Conservation (phyloP, 1,139 yeast species). For the Debaryomyces udenii region DNA sequence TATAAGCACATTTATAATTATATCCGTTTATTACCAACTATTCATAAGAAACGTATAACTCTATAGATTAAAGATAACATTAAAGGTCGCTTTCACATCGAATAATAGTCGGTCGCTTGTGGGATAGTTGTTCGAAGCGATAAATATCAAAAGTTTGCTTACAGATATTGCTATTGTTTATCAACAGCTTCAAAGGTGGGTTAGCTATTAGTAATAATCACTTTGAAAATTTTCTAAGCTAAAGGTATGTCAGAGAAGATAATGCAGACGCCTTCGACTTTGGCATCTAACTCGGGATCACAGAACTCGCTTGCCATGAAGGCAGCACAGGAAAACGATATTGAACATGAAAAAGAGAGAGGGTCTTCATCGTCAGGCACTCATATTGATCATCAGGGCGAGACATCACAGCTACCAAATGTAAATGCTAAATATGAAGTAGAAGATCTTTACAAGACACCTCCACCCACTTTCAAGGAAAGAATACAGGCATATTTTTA, state of each 20-base stretch:
- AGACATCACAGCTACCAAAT: background rate
- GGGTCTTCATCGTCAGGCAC: slow-evolving; percentile 5
- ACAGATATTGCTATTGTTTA: too few relatives aligned
- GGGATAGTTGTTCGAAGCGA: background rate
- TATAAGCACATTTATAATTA: too few relatives aligned
- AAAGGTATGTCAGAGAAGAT: background rate
- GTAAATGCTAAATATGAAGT: slow-evolving; percentile 6
- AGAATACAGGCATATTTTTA: slow-evolving; percentile 33
- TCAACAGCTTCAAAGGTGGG: too few relatives aligned
- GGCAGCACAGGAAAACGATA: background rate
- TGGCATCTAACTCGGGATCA: slow-evolving; percentile 2
- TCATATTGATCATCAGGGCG: slow-evolving; percentile 6
- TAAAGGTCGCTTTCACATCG: background rate
- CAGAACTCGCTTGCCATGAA: slow-evolving; percentile 5
- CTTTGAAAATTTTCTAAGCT: background rate
- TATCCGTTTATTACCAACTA: too few relatives aligned
- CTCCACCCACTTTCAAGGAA: slow-evolving; percentile 37
- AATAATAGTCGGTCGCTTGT: background rate
- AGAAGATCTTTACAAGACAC: slow-evolving; percentile 29
- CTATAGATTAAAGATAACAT: too few relatives aligned
- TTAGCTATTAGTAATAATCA: background rate
- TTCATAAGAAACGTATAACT: too few relatives aligned
- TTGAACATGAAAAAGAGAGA: slow-evolving; percentile 6
- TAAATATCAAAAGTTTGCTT: too few relatives aligned
- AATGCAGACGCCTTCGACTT: slow-evolving; percentile 1